Percentiles rank a stretch among this genome's conserved stretches.
These are phyloP conservation scores for Fusarium ramigenum DNA, from an alignment of 2,329 filamentous ascomycete species.

Conservation along the genomic window DNA sequence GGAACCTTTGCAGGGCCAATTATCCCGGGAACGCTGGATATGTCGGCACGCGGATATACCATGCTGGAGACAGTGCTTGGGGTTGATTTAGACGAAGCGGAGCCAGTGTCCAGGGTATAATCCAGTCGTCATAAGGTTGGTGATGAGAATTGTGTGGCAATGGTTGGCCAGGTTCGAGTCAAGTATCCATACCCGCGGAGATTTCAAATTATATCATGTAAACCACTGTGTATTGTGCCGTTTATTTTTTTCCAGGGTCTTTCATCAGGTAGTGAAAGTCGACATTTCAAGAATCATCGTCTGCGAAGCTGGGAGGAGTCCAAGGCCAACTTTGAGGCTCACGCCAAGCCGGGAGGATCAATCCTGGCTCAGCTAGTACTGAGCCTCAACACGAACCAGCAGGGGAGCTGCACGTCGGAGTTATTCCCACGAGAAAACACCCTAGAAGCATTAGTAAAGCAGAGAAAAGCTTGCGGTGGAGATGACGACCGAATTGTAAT, in stretches of 20 bases:
- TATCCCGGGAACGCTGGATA: slow-evolving; percentile 26
- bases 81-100: slow-evolving; percentile 17
- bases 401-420: slow-evolving; percentile 1
- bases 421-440: slow-evolving; percentile 1
- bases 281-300: neutral
- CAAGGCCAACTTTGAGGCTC: slow-evolving; percentile 8
- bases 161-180: slow-evolving; percentile 12
- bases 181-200: neutral
- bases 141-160: slow-evolving; percentile 25
- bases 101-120: slow-evolving; percentile 8
- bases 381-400: slow-evolving; percentile 23
- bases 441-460: slow-evolving; percentile 9
- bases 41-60: slow-evolving; percentile 31
- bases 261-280: neutral
- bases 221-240: neutral
- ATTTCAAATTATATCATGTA: slow-evolving; percentile 10
- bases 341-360: slow-evolving; percentile 27
- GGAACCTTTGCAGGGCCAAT: slow-evolving; percentile 15
- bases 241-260: neutral
- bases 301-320: neutral
- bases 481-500: slow-evolving; percentile 3
- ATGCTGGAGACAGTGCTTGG: slow-evolving; percentile 3
- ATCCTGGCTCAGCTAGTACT: neutral
- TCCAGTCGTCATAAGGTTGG: slow-evolving; percentile 23
- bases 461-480: slow-evolving; percentile 19